Base-by-base conservation (phyloP, 306 rosid genomes). In the Prunus padus region DNA sequence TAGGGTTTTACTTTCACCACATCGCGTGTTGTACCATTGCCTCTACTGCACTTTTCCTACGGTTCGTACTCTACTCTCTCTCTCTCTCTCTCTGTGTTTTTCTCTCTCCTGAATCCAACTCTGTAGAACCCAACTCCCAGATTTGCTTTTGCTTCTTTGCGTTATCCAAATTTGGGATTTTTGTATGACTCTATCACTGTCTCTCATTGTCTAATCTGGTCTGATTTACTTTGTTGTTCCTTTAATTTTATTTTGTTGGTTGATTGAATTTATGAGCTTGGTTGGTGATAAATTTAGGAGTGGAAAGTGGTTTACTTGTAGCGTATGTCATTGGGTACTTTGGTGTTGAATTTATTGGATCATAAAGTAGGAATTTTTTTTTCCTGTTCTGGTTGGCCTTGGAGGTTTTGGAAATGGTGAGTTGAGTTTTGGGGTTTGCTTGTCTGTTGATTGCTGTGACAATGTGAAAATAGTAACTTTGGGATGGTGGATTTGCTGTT, bases 391-490 rank as follows among this genome's bases (percentile, higher is more conserved):
- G 18, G 22, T 9, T 82, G 77, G 67, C 47, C 0, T 64, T 46
- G 74, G 62, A 50, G 69, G 28, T 72, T 74, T 83, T 16, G 63
- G 23, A 11, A 52, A 63, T 71, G 79, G 64, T 76, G 56, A 15
- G 25, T 28, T 33, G 81, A 71, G 50, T 67, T 30, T 52, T 68
- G 25, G 19, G 60, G 60, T 66, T 44, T 47, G 79, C 65, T 64
- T 42, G 20, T 74, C 31, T 78, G 51, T 81, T 70, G 82, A 78
- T 61, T 76, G 81, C 71, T 67, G 76, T 61, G 66, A 68, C 66
- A 76, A 73, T 76, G 78, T 56, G 76, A 73, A 65, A 74, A 44
- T 25, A 11, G 55, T 30, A 10, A 10, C 8, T 20, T 44, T 73
- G 13, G 60, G 66, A 62, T 52, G 5, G 12, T 25, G 25, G 31